phyloP scores from a whole-genome alignment of 176 grass and related monocot genomes.

The Oryza australiensis region DNA sequence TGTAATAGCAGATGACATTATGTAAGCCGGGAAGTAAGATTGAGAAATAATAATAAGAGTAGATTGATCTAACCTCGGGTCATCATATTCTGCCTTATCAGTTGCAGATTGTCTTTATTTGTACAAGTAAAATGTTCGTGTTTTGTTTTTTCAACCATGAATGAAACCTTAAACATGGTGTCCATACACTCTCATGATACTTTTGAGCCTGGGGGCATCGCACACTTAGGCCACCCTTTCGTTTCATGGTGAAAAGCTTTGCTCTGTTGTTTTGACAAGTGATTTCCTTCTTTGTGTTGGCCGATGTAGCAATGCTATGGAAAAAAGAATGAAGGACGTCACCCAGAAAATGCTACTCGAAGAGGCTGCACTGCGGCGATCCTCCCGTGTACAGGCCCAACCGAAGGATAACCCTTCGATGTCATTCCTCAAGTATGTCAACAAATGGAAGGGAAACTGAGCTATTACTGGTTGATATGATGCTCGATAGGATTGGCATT shows the following conservation, averaged over 20 bases:
- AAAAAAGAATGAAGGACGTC: constrained; percentile 67
- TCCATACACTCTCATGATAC: neutral
- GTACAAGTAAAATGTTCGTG: too few relatives aligned
- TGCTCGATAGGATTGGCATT: neutral
- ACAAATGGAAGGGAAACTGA: constrained; percentile 69
- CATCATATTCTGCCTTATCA: too few relatives aligned
- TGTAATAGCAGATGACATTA: too few relatives aligned
- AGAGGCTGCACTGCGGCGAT: constrained; percentile 64
- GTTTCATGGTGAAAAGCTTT: constrained; percentile 13
- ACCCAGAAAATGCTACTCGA: constrained; percentile 55
- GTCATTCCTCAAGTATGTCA: constrained; percentile 77
- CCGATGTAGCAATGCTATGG: constrained; percentile 57
- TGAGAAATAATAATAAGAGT: too few relatives aligned
- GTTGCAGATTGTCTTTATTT: neutral
- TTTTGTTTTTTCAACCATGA: neutral
- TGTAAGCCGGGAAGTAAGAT: too few relatives aligned
- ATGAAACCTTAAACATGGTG: neutral
- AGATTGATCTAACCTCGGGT: too few relatives aligned
- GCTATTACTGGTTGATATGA: neutral
- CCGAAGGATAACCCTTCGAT: constrained; percentile 63
- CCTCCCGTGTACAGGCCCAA: constrained; percentile 70
- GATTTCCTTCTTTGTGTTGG: constrained; percentile 17
- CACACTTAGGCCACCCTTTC: neutral
- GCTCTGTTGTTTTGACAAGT: neutral
- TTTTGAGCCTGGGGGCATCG: neutral